Evolutionary conservation across 192 early-diverging fungal genomes (phyloP), one percentile per base, ranked within the genome.

Genomic region (Coemansia sp.): DNA sequence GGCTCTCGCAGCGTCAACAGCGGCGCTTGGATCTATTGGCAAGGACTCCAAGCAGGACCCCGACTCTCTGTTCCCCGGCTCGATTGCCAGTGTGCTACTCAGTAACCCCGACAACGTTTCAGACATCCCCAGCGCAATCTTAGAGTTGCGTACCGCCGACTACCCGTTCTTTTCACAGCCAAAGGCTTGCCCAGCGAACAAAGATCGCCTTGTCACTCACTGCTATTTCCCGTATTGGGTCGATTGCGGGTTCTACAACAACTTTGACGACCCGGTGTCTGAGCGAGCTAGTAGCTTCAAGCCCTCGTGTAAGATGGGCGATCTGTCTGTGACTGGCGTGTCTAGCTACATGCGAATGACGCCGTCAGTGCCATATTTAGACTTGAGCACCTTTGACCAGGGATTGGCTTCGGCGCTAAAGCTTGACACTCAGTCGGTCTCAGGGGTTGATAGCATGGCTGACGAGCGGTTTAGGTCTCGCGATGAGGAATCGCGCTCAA

Each of bases 171-270:
- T 81, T 55, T 14, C 67, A 14, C 43, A 50, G 13, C 26, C 52
- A 13, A 13, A n/a, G 6, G 23, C 46, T 9, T 11, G 14, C 7
- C 8, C 14, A 14, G 16, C 46, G 11, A 50, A 19, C 33, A 21
- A 35, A 3, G 76, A 78, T 28, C 26, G 62, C 28, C 92, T 76
- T 80, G 60, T 72, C 7, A 21, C 33, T 3, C 75, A 82, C 75
- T 72, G 38, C 43, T 82, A 87, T 67, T 89, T 95, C 57, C 95
- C 96, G 0, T 88, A 92, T 70, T 98, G 96, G 96, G 86, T 97
- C 19, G 95, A 97, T 69, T 89, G 90, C 66, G 94, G 92, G 64
- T 98, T 96, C 69, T 97, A 93, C 82, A 82, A 75, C 68, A 75
- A 78, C 66, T 53, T 68, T 2, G 78, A 81, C 13, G 70, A 75